Evolutionary conservation across 371 early-diverging fungal genomes (phyloP).

Genomic region (Circinella umbellata): DNA sequence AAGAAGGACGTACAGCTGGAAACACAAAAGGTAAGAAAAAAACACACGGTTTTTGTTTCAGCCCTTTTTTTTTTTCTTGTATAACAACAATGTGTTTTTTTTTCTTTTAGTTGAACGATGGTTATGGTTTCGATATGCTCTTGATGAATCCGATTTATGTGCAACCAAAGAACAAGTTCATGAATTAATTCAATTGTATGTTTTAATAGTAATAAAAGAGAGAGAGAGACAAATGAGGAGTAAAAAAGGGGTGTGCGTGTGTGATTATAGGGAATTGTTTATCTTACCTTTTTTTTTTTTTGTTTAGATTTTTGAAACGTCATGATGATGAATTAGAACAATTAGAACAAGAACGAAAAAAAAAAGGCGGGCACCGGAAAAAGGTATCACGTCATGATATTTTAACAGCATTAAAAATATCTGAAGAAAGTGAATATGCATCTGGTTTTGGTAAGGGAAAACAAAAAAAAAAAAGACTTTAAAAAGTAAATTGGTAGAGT

Average conservation of each 20-base stretch:
- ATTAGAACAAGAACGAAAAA: constrained; percentile 43
- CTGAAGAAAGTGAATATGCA: constrained; percentile 58
- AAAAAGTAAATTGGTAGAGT: too few relatives aligned
- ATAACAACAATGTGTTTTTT: neutral
- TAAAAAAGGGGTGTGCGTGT: neutral
- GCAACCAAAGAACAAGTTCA: constrained; percentile 55
- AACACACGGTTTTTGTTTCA: constrained; percentile 3
- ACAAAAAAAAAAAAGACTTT: too few relatives aligned
- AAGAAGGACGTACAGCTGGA: constrained; percentile 23
- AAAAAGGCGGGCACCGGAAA: constrained; percentile 51
- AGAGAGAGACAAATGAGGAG: neutral
- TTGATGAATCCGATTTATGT: constrained; percentile 47
- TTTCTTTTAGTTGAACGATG: constrained; percentile 48
- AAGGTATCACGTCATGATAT: constrained; percentile 57
- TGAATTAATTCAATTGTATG: constrained; percentile 52
- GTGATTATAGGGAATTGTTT: too few relatives aligned
- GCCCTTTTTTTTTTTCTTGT: neutral
- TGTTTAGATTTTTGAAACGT: constrained; percentile 43
- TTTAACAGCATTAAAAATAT: constrained; percentile 45
- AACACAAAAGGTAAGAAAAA: constrained; percentile 39
- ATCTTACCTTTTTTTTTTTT: neutral
- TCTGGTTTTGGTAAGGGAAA: constrained; percentile 68
- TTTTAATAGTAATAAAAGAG: neutral
- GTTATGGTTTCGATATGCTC: constrained; percentile 66
- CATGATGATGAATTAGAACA: constrained; percentile 59